Base-by-base conservation (phyloP, 352 stramenopile species). In the Phytopythium delawarense region DNA sequence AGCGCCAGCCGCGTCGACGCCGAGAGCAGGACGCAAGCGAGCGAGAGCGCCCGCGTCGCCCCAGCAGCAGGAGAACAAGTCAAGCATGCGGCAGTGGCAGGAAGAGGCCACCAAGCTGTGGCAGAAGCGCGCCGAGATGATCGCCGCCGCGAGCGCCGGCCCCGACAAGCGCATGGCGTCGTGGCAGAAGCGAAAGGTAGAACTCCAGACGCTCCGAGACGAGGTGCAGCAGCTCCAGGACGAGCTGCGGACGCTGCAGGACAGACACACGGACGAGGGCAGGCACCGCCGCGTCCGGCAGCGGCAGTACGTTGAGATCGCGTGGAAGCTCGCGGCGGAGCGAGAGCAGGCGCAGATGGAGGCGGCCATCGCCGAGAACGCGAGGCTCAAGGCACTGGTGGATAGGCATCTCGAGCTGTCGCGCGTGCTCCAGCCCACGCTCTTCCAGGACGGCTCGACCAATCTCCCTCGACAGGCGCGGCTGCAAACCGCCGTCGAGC, bases 1-100 rank as follows among this genome's bases (percentile, higher is more conserved):
- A 25, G 21, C 45, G 9, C 21, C 45, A 20, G 15, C 45, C 7
- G 45, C 7, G 45, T 13, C 45, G n/a, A 51, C n/a, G 45, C 46
- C 46, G 21, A 11, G 23, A 28, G 46, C 46, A 20, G 23, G 46
- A 9, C 46, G 46, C 46, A 52, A 52, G 46, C 25, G 46, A 1
- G 46, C 46, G 46, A 52, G 46, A 16, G 13, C 46, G 46, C 11
- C 46, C 0, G 21, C 46, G 21, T 52, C 46, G 21, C 46, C 46
- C 1, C 21, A 6, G 7, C 21, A 52, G 46, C 34, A 11, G 32
- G 20, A 23, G 32, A 57, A 12, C 7, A 20, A 57, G 32, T 20
- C 51, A n/a, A 59, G 20, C 18, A 56, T 56, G 50, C 50, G 49
- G 1, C 35, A 30, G 21, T 59, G 54, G 54, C 54, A 59, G 54